These are phyloP conservation scores for Puccinia triticina DNA, from an alignment of 1,284 basidiomycete genomes.

Conservation along the genomic window DNA sequence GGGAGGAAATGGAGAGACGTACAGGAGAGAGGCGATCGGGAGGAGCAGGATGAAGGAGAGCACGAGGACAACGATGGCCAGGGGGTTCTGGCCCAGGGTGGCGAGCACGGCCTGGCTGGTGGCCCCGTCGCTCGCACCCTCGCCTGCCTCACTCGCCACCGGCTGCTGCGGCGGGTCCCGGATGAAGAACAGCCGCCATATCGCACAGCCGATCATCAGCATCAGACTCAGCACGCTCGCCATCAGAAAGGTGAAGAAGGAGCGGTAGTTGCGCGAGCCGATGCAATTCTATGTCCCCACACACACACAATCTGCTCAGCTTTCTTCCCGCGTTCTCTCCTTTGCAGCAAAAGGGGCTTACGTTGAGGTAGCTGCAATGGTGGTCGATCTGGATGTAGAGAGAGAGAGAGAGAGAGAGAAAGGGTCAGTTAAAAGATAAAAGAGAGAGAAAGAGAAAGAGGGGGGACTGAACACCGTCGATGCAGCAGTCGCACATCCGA, in stretches of 20 bases:
- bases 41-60: conserved; percentile 1
- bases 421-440: not conserved
- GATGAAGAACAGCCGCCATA: conserved; percentile 12
- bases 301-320: not conserved
- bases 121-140: not conserved
- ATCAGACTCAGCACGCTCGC: conserved; percentile 17
- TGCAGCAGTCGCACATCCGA: conserved; percentile 60
- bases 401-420: not conserved
- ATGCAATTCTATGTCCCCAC: conserved; percentile 55
- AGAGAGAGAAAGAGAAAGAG: not conserved
- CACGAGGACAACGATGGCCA: not conserved
- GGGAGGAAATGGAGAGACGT: not conserved
- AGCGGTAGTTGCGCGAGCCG: conserved; percentile 59
- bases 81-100: not conserved
- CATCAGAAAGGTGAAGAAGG: conserved; percentile 58
- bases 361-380: conserved; percentile 60
- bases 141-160: too few relatives aligned
- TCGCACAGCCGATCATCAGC: conserved; percentile 22
- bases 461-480: conserved; percentile 56
- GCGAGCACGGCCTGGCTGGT: not conserved
- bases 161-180: too few relatives aligned
- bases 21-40: not conserved
- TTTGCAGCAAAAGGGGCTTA: not conserved
- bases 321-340: too few relatives aligned
- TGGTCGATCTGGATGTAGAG: conserved; percentile 55